phyloP scores from a whole-genome alignment of 257 asterid genomes.

The Penstemon davidsonii region DNA sequence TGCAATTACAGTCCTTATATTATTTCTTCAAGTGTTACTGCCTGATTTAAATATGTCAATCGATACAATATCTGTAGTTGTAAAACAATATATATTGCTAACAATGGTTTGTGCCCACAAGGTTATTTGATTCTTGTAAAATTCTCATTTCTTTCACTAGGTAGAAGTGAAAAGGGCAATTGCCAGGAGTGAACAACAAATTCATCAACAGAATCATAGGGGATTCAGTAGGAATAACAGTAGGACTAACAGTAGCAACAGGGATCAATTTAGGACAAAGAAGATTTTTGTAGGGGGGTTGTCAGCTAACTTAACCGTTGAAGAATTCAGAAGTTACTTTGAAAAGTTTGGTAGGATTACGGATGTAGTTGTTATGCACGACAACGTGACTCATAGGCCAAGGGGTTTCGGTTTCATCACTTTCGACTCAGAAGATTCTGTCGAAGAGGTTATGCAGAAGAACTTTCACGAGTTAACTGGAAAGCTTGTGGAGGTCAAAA shows the following conservation, averaged over 20 bases:
- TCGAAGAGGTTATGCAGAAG: constrained; percentile 76
- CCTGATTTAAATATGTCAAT: neutral
- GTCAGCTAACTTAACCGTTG: constrained; percentile 71
- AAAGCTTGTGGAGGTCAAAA: constrained; percentile 85
- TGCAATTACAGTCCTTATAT: too few species aligned
- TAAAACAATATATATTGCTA: neutral
- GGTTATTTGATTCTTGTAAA: constrained; percentile 18
- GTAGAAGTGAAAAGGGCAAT: constrained; percentile 95
- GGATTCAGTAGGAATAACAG: constrained; percentile 44
- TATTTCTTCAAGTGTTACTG: neutral
- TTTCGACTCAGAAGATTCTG: constrained; percentile 81
- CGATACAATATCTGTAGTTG: neutral
- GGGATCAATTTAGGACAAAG: constrained; percentile 67
- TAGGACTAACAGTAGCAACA: constrained; percentile 56
- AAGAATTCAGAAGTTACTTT: constrained; percentile 79
- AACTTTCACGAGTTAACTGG: constrained; percentile 71
- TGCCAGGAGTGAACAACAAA: constrained; percentile 77
- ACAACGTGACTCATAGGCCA: constrained; percentile 77
- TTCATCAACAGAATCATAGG: constrained; percentile 43
- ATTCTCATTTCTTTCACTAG: constrained; percentile 37
- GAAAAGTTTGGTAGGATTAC: constrained; percentile 80
- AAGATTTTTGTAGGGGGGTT: constrained; percentile 96
- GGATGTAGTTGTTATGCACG: constrained; percentile 94
- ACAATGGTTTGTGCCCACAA: neutral
- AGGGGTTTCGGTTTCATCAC: constrained; percentile 95